Conservation (phyloP, 106 monocot genomes). For the Dendrobium officinale region DNA sequence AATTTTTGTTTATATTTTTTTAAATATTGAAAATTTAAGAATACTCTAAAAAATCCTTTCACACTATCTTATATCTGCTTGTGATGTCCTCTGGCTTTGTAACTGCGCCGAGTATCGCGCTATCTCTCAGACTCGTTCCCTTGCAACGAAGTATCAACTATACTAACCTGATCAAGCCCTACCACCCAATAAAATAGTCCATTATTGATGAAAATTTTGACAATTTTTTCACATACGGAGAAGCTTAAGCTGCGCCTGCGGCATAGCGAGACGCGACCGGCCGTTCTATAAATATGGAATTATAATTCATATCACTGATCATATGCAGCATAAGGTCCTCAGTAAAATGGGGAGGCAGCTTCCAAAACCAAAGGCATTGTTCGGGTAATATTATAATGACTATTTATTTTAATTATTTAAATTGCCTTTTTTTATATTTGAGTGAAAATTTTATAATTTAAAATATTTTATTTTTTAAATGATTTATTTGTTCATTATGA, state of each 20-base stretch:
- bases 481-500: neutral
- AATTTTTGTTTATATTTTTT: too few species aligned
- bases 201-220: neutral
- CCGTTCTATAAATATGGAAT: neutral
- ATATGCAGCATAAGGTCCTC: neutral
- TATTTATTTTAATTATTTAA: neutral
- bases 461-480: neutral
- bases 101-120: neutral
- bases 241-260: neutral
- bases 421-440: neutral
- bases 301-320: neutral
- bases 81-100: too few species aligned
- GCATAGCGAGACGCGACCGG: neutral
- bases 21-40: too few species aligned
- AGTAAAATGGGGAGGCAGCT: neutral
- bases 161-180: neutral
- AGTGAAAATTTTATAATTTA: too few species aligned
- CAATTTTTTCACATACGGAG: neutral
- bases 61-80: too few species aligned
- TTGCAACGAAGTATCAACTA: neutral
- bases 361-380: neutral
- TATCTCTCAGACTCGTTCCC: neutral
- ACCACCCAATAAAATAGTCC: neutral
- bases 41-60: too few species aligned
- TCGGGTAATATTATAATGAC: neutral